Base-by-base conservation (phyloP, 352 stramenopile species). In the Pythium dissotocum region DNA sequence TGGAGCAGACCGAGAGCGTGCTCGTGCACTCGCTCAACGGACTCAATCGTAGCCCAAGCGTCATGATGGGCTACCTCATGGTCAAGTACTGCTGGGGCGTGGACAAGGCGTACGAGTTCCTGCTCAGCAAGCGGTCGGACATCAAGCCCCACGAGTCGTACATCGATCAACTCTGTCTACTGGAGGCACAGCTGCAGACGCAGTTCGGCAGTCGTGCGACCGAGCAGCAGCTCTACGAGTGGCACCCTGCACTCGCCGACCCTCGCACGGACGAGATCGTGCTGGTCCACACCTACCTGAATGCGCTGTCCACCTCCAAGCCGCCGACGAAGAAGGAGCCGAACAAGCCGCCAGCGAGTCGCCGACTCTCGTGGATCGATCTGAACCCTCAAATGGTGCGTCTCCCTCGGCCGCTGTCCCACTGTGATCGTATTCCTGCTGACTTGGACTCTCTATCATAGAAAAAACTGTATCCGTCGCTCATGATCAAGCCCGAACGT, bases 31-130 rank as follows among this genome's bases (percentile, higher is more conserved):
- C 87, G 36, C 72, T 97, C 30, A 80, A 95, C 26, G 91, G 92
- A 2, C 72, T 83, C 33, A 90, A 89, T 28, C 82, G 93, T 26
- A 96, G 85, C 33, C 88, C 88, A 38, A 88, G 88, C 44, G 78
- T 95, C 32, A 89, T 97, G 72, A 81, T 96, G 48, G 87, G 81
- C 46, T 98, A 97, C 68, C 73, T 98, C 21, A 98, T 98, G 92
- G 82, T 90, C 49, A 97, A 89, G 68, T 98, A 97, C 72, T 89
- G 88, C 57, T 98, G 93, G 93, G 88, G 91, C 0, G 75, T 97
- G 33, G 90, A 98, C 71, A 98, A 98, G 76, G 82, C 86, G 5
- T 91, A 97, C 66, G 91, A 97, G 51, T 98, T 93, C 72, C 73
- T 98, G 30, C 77, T 85, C 63, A 88, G 75, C 56, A 98, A 98